Evolutionary conservation across 2,329 filamentous ascomycete species (phyloP).

Genomic region (Scorias spongiosa): DNA sequence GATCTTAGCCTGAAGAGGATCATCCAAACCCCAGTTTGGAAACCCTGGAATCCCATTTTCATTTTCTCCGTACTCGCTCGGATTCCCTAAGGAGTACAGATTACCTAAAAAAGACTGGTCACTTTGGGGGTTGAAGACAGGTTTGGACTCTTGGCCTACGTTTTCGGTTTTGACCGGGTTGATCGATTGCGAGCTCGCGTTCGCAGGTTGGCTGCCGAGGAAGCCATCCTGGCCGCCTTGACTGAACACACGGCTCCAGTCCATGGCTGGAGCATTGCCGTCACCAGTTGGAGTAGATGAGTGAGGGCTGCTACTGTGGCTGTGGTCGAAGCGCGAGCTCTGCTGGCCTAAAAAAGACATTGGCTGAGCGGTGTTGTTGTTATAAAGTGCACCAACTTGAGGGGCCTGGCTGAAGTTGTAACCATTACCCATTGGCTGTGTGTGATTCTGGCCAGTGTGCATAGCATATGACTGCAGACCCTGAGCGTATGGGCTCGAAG

Average conservation of each 20-base stretch:
- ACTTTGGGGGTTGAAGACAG: conserved; percentile 27
- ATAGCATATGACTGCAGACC: conserved; percentile 19
- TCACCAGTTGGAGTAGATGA: conserved; percentile 16
- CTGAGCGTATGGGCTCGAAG: conserved; percentile 15
- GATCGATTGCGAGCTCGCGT: conserved; percentile 22
- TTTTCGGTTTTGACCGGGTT: conserved; percentile 26
- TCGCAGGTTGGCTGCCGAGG: conserved; percentile 32
- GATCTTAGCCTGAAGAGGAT: conserved; percentile 32
- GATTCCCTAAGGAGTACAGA: conserved; percentile 27
- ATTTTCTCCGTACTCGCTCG: conserved; percentile 19
- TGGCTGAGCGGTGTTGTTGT: conserved; percentile 13
- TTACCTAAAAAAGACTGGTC: conserved; percentile 32
- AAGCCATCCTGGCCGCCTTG: conserved; percentile 30
- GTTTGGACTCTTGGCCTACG: conserved; percentile 24
- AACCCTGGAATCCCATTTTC: conserved; percentile 20
- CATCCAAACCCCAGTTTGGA: conserved; percentile 28
- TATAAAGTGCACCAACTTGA: conserved; percentile 17
- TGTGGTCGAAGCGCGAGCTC: conserved; percentile 23
- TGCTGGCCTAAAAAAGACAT: conserved; percentile 24
- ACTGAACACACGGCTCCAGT: conserved; percentile 31
- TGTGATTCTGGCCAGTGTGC: conserved; percentile 13
- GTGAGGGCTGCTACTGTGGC: conserved; percentile 18
- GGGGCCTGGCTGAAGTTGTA: conserved; percentile 17
- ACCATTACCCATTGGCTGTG: conserved; percentile 12
- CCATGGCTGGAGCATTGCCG: conserved; percentile 20